These are phyloP conservation scores for Trichoderma guizhouense DNA, from an alignment of 2,329 filamentous ascomycete genomes.

Conservation along the genomic window DNA sequence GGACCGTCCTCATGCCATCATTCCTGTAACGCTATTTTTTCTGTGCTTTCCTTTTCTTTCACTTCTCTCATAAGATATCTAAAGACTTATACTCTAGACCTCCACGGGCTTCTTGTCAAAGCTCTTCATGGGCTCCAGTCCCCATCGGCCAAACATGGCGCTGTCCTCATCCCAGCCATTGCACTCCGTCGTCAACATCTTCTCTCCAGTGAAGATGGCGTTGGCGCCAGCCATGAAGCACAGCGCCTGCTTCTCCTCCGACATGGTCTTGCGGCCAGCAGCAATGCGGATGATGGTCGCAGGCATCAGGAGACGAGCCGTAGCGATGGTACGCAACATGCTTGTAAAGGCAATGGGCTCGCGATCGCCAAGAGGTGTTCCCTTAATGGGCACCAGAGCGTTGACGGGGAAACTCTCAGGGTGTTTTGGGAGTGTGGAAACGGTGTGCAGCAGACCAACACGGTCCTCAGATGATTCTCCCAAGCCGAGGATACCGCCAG, in stretches of 20 bases:
- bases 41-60: neutral
- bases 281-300: constrained; percentile 83
- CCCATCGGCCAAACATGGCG: constrained; percentile 80
- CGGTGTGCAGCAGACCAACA: constrained; percentile 77
- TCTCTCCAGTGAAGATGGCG: constrained; percentile 92
- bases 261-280: constrained; percentile 78
- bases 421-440: constrained; percentile 74
- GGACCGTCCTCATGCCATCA: neutral
- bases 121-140: constrained; percentile 71
- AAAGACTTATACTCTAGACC: neutral
- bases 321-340: constrained; percentile 78
- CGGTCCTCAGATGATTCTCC: constrained; percentile 78
- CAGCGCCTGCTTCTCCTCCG: constrained; percentile 82
- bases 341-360: constrained; percentile 72
- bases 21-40: neutral
- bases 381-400: constrained; percentile 84
- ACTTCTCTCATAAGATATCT: neutral
- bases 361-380: constrained; percentile 76
- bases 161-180: constrained; percentile 89
- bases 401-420: constrained; percentile 92
- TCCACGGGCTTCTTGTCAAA: constrained; percentile 36
- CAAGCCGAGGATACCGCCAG: constrained; percentile 81
- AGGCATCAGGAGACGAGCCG: constrained; percentile 79
- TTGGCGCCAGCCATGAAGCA: constrained; percentile 92
- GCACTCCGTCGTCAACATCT: constrained; percentile 91